Percentiles rank a stretch among this genome's conserved stretches.
Evolutionary conservation across 306 rosid genomes (phyloP).

Genomic region (Chamaecrista fasciculata): DNA sequence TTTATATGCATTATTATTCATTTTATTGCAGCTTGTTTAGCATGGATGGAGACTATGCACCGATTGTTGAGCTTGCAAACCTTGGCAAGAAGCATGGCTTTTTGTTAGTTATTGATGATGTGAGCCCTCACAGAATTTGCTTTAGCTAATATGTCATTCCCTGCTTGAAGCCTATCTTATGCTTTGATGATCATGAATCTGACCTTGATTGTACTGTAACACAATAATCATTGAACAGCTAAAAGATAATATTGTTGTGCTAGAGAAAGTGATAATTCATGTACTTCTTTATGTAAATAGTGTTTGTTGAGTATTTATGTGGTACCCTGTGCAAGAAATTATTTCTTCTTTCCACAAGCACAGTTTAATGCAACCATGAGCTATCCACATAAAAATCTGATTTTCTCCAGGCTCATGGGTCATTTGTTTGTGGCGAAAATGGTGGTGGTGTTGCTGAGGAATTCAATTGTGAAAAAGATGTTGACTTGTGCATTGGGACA

Average conservation of each 20-base stretch:
- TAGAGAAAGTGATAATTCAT: not conserved
- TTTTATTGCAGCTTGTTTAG: conserved; percentile 80
- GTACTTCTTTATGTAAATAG: conserved; percentile 9
- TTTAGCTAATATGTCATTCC: conserved; percentile 18
- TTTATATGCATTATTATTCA: conserved; percentile 20
- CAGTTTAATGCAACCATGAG: not conserved
- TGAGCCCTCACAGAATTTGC: conserved; percentile 42
- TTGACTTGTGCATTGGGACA: conserved; percentile 87
- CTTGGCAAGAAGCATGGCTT: conserved; percentile 75
- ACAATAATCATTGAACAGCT: not conserved
- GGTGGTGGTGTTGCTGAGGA: conserved; percentile 97
- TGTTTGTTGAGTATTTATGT: conserved; percentile 1
- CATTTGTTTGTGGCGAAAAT: conserved; percentile 84
- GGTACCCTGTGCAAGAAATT: not conserved
- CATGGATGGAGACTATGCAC: conserved; percentile 98
- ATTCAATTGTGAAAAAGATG: conserved; percentile 76
- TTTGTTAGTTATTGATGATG: conserved; percentile 90
- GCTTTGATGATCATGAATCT: conserved; percentile 8
- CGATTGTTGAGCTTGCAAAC: conserved; percentile 69
- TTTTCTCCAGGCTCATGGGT: conserved; percentile 82
- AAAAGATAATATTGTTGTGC: not conserved
- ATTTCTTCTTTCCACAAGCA: not conserved
- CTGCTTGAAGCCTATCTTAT: conserved; percentile 10
- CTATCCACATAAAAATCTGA: conserved; percentile 13
- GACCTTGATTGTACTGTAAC: not conserved